Conservation (phyloP, 371 early-diverging fungal species). For the Mucor irregularis region DNA sequence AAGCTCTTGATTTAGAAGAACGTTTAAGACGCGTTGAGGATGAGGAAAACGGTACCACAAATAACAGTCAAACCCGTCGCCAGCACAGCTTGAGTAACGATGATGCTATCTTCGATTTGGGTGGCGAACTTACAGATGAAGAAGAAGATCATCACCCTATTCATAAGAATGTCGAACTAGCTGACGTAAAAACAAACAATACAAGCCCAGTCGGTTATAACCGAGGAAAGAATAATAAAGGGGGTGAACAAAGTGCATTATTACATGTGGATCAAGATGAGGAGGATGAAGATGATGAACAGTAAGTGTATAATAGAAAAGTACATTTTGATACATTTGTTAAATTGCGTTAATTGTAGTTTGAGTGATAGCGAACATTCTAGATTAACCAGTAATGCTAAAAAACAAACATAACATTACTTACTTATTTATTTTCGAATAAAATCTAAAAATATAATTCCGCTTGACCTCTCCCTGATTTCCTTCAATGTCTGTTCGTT, state of each 20-base stretch:
- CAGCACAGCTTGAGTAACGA: constrained; percentile 40
- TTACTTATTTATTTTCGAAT: too few relatives aligned
- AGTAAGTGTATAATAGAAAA: constrained; percentile 24
- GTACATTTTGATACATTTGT: not conserved
- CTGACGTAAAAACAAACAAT: constrained; percentile 4
- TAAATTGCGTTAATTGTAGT: constrained; percentile 11
- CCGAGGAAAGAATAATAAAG: not conserved
- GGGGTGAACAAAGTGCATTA: constrained; percentile 29
- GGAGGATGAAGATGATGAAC: constrained; percentile 35
- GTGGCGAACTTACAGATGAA: constrained; percentile 60
- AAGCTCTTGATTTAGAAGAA: constrained; percentile 60
- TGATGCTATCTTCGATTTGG: constrained; percentile 67
- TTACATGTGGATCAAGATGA: constrained; percentile 38
- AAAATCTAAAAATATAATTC: not conserved
- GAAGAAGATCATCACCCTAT: constrained; percentile 32
- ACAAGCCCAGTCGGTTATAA: not conserved
- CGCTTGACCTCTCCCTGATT: not conserved
- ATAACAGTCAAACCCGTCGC: not conserved
- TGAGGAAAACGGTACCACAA: constrained; percentile 29
- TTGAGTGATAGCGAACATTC: constrained; percentile 42
- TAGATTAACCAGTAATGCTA: constrained; percentile 39
- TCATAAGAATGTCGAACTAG: constrained; percentile 15
- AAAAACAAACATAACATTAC: constrained; percentile 18
- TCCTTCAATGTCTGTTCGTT: too few relatives aligned
- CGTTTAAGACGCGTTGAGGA: constrained; percentile 52